Conservation (phyloP, 2,329 filamentous ascomycete species). For the Arthrobotrys megalospora region DNA sequence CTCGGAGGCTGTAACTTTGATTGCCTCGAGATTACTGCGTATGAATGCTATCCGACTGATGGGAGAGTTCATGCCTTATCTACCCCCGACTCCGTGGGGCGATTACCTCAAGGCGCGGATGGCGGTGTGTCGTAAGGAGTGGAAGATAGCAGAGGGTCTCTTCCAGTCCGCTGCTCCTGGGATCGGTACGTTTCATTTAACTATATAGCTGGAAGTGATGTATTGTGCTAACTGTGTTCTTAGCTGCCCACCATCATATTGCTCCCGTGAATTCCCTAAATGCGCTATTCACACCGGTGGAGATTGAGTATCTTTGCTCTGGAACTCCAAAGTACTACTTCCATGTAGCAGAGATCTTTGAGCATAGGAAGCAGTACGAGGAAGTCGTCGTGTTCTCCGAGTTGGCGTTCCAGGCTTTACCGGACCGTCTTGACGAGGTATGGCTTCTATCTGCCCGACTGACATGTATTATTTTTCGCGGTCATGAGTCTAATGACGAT, state of each 20-base stretch:
- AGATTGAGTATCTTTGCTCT: conserved; percentile 78
- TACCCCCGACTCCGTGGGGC: conserved; percentile 74
- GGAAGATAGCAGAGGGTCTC: conserved; percentile 80
- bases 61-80: conserved; percentile 77
- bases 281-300: conserved; percentile 79
- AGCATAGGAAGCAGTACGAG: conserved; percentile 81
- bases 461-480: conserved; percentile 64
- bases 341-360: conserved; percentile 86
- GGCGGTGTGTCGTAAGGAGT: conserved; percentile 74
- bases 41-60: conserved; percentile 70
- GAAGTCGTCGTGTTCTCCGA: conserved; percentile 81
- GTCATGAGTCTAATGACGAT: conserved; percentile 47
- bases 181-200: conserved; percentile 75
- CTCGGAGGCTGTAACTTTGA: conserved; percentile 67
- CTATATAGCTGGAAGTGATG: not conserved
- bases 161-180: conserved; percentile 88
- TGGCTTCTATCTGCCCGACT: conserved; percentile 62
- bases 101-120: conserved; percentile 88
- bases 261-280: conserved; percentile 70
- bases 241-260: conserved; percentile 63
- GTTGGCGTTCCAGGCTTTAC: conserved; percentile 38
- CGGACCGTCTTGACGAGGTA: conserved; percentile 47
- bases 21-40: conserved; percentile 68
- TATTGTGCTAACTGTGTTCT: not conserved
- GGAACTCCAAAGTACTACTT: conserved; percentile 88